These are phyloP conservation scores for Mycena albidolilacea DNA, from an alignment of 768 basidiomycete species.

Conservation along the genomic window DNA sequence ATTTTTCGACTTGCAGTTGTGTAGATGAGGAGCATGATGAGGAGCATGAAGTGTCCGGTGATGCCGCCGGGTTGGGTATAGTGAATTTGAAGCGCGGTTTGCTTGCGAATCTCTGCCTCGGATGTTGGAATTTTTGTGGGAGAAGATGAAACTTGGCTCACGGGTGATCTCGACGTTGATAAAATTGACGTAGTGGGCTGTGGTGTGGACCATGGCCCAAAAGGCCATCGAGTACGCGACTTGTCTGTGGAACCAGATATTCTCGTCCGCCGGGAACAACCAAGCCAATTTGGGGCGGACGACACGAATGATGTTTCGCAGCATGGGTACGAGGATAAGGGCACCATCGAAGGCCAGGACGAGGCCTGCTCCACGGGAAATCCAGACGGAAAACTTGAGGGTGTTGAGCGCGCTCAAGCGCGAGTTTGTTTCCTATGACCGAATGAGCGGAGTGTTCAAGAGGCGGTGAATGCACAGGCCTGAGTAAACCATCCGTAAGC, in stretches of 20 bases:
- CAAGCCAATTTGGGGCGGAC: constrained; percentile 86
- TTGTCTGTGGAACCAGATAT: constrained; percentile 95
- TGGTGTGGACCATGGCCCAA: constrained; percentile 93
- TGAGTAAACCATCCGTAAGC: constrained; percentile 92
- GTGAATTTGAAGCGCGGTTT: constrained; percentile 86
- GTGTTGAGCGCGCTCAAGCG: constrained; percentile 82
- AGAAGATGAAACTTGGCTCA: constrained; percentile 54
- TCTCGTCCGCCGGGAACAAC: constrained; percentile 93
- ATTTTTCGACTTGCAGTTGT: constrained; percentile 91
- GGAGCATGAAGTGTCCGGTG: constrained; percentile 95
- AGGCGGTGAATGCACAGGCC: constrained; percentile 56
- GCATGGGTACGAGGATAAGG: constrained; percentile 89
- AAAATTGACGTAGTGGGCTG: constrained; percentile 94
- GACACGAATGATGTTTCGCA: constrained; percentile 89
- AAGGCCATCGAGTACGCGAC: constrained; percentile 96
- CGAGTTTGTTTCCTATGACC: constrained; percentile 69
- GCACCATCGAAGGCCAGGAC: constrained; percentile 91
- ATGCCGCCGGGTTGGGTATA: constrained; percentile 91
- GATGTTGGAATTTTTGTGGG: not conserved
- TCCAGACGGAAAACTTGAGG: constrained; percentile 90
- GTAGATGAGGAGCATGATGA: constrained; percentile 95
- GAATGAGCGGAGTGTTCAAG: constrained; percentile 3
- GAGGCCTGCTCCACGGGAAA: constrained; percentile 91
- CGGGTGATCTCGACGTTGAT: constrained; percentile 91
- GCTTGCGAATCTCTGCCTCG: constrained; percentile 79